Base-by-base conservation (phyloP, 805 yeast genomes). In the Wickerhamiella lipophila region DNA sequence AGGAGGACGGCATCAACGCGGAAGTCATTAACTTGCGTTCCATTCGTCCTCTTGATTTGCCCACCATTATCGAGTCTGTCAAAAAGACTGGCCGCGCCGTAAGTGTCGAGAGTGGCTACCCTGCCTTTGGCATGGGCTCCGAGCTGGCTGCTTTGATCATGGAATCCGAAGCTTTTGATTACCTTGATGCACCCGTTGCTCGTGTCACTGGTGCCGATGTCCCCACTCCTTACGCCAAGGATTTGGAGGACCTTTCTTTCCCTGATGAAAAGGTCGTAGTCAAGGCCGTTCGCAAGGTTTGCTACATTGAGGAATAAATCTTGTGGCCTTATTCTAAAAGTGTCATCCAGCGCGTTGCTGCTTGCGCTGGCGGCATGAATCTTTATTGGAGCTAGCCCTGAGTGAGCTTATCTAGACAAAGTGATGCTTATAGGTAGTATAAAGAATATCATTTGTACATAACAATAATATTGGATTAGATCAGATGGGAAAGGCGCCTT, bases 201-300 rank as follows among this genome's bases (percentile, higher is more conserved):
- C 86, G 99, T 76, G 89, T 88, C 62, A 92, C 98, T 52, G 98
- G 98, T 68, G 94, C 97, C 65, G 99, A 92, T 73, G 96, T 88
- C 27, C 99, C 99, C 69, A 92, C 98, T 59, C 99, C 99, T 56
- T 92, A 92, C 66, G 95, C 96, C 60, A 78, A 79, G 69, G 88
- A 82, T 72, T 77, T 92, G 66, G 99, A 92, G 78, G 94, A 83
- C 72, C 84, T 92, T 65, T 96, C 97, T 50, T 92, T 92, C 96
- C 99, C 99, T 69, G 95, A 88, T 67, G 75, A 84, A 50, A 89
- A 84, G 63, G 78, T 87, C 56, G 83, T 92, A 60, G 77, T 83
- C 64, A 82, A 87, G 76, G 96, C 71, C 36, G 66, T 66, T 52
- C 67, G 66, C 67, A 57, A 60, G 56, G 68, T 64, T 23, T 57